phyloP scores from a whole-genome alignment of 73 alveolate genomes.

The Breviolum minutum region DNA sequence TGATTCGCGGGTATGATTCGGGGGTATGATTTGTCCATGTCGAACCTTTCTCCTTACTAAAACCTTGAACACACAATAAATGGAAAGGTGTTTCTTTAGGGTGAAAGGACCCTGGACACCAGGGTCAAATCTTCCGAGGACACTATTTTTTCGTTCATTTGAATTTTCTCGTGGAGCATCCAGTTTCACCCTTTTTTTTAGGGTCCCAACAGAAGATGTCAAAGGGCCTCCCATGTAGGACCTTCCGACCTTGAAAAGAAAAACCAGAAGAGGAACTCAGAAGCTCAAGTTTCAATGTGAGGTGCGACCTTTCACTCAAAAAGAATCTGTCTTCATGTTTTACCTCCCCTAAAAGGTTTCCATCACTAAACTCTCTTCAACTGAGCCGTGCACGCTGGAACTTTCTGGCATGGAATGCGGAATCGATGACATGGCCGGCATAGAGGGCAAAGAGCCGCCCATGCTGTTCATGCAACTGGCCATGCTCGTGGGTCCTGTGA shows the following conservation, averaged over 20 bases:
- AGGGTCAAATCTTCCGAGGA: neutral
- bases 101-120: neutral
- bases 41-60: no score
- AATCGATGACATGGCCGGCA: neutral
- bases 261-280: no score
- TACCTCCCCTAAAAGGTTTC: neutral
- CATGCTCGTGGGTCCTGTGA: constrained; percentile 27
- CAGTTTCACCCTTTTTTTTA: neutral
- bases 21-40: no score
- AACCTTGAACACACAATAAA: no score
- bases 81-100: neutral
- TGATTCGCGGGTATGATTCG: no score
- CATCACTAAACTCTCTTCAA: neutral
- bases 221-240: neutral
- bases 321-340: neutral
- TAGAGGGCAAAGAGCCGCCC: neutral
- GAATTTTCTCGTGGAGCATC: no score
- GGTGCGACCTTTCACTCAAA: neutral
- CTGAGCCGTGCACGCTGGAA: neutral
- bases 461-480: constrained; percentile 8
- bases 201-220: neutral
- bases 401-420: neutral
- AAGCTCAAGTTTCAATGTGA: no score
- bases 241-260: neutral
- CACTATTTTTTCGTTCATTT: neutral